These are phyloP conservation scores for Capsicum baccatum DNA, from an alignment of 257 asterid species.

Conservation along the genomic window DNA sequence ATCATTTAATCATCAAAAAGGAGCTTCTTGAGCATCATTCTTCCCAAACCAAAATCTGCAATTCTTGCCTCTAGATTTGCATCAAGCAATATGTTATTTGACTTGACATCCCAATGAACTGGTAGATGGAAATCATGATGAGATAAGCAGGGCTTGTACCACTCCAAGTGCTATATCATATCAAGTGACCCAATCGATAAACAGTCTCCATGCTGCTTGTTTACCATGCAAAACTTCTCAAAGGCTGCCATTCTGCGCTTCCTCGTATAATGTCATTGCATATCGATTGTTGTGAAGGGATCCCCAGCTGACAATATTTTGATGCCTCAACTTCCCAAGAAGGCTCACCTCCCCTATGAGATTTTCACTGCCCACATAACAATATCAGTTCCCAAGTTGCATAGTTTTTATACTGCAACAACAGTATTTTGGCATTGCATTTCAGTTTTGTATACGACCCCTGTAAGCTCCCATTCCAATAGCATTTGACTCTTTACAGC, in stretches of 20 bases:
- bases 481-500: slow-evolving; percentile 67
- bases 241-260: slow-evolving; percentile 65
- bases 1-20: no score
- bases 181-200: slow-evolving; percentile 72
- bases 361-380: slow-evolving; percentile 58
- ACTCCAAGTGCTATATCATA: slow-evolving; percentile 67
- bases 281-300: slow-evolving; percentile 63
- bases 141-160: slow-evolving; percentile 67
- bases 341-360: slow-evolving; percentile 74
- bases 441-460: slow-evolving; percentile 71
- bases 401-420: slow-evolving; percentile 77
- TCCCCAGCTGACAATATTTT: slow-evolving; percentile 65
- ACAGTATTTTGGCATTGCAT: slow-evolving; percentile 49
- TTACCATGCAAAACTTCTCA: slow-evolving; percentile 68
- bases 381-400: slow-evolving; percentile 59
- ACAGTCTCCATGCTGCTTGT: slow-evolving; percentile 52
- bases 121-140: slow-evolving; percentile 69
- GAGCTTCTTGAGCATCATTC: slow-evolving; percentile 51
- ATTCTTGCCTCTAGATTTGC: slow-evolving; percentile 68
- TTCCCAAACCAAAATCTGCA: slow-evolving; percentile 73
- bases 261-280: slow-evolving; percentile 65
- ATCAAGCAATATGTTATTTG: slow-evolving; percentile 66
- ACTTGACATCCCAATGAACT: slow-evolving; percentile 67
- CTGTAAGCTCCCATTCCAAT: slow-evolving; percentile 76
- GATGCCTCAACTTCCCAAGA: slow-evolving; percentile 60